Evolutionary conservation across 371 early-diverging fungal genomes (phyloP).

Genomic region (Lichtheimia ornata): DNA sequence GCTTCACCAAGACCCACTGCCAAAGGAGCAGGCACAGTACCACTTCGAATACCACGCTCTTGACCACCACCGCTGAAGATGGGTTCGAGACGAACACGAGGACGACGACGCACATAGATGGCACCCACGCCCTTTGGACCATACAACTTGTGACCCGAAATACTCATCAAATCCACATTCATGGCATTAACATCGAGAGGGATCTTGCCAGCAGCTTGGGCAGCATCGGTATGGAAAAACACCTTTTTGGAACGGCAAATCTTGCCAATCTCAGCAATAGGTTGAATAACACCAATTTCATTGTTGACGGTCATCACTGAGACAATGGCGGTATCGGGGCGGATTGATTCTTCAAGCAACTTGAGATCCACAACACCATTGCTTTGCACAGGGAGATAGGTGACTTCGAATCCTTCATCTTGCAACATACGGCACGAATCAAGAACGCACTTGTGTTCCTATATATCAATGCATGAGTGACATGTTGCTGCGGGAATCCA

Average conservation of each 20-base stretch:
- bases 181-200: constrained; percentile 94
- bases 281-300: constrained; percentile 99
- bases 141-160: constrained; percentile 99
- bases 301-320: constrained; percentile 99
- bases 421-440: constrained; percentile 98
- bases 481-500: no score
- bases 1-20: constrained; percentile 98
- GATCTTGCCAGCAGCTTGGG: constrained; percentile 99
- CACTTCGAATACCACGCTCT: constrained; percentile 97
- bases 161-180: constrained; percentile 97
- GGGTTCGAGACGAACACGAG: constrained; percentile 95
- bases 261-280: constrained; percentile 93
- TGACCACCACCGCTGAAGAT: constrained; percentile 98
- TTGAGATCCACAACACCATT: constrained; percentile 87
- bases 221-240: constrained; percentile 99
- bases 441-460: constrained; percentile 99
- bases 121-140: constrained; percentile 99
- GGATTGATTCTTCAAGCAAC: constrained; percentile 83
- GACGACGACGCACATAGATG: constrained; percentile 94
- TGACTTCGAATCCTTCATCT: constrained; percentile 98
- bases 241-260: constrained; percentile 87
- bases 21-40: constrained; percentile 97
- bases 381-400: constrained; percentile 92
- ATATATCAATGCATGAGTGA: constrained; percentile 6
- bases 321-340: constrained; percentile 92